phyloP scores from a whole-genome alignment of 2,329 filamentous ascomycete genomes.

The Penicillium sp. region DNA sequence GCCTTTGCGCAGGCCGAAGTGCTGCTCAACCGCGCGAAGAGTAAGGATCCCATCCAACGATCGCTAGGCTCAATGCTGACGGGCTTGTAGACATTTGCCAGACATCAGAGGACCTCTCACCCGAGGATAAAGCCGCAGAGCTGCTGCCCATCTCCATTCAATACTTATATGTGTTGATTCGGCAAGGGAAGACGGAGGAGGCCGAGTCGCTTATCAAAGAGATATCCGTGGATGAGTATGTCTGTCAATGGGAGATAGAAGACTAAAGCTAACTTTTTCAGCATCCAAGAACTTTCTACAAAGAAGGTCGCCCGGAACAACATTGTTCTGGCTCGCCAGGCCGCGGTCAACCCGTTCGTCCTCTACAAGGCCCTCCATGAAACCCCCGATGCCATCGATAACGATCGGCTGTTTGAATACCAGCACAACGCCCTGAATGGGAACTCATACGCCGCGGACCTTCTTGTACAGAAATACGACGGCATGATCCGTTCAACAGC shows the following conservation, averaged over 20 bases:
- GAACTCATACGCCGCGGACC: slow-evolving; percentile 53
- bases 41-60: slow-evolving; percentile 26
- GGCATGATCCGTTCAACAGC: slow-evolving; percentile 55
- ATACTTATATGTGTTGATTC: slow-evolving; percentile 55
- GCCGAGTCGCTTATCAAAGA: slow-evolving; percentile 50
- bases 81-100: slow-evolving; percentile 50
- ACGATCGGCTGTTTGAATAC: slow-evolving; percentile 55
- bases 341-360: slow-evolving; percentile 52
- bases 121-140: slow-evolving; percentile 56
- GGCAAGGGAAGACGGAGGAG: slow-evolving; percentile 52
- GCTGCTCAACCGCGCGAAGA: slow-evolving; percentile 55
- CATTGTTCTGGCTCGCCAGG: slow-evolving; percentile 45
- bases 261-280: slow-evolving; percentile 20
- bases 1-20: slow-evolving; percentile 55
- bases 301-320: slow-evolving; percentile 58
- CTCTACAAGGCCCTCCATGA: slow-evolving; percentile 54
- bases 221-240: slow-evolving; percentile 50
- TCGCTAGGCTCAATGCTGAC: slow-evolving; percentile 4
- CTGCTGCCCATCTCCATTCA: slow-evolving; percentile 58
- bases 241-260: slow-evolving; percentile 4
- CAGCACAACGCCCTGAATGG: slow-evolving; percentile 52
- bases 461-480: slow-evolving; percentile 56
- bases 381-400: slow-evolving; percentile 42
- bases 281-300: slow-evolving; percentile 55
- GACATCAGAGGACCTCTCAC: slow-evolving; percentile 54